Percentiles rank a stretch among this genome's conserved stretches.
Conservation (phyloP, 805 yeast genomes). For the Nakazawaea holstii region DNA sequence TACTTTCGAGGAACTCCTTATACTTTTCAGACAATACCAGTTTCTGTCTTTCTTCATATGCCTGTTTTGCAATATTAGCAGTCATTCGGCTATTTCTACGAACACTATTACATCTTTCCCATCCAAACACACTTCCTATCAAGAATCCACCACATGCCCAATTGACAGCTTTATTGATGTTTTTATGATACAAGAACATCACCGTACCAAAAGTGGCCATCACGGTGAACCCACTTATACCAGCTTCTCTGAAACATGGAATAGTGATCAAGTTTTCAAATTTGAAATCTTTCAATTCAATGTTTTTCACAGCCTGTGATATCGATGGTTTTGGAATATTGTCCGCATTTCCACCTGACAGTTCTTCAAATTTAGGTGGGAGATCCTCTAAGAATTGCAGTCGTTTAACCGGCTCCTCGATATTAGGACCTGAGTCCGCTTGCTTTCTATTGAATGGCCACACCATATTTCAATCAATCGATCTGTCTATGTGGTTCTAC, state of each 20-base stretch:
- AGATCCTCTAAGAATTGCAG: conserved; percentile 42
- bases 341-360: background rate
- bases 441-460: conserved; percentile 8
- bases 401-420: conserved; percentile 2
- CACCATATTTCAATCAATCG: conserved; percentile 6
- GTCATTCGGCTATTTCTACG: conserved; percentile 62
- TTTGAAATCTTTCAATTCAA: conserved; percentile 47
- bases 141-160: conserved; percentile 82
- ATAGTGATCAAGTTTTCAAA: conserved; percentile 46
- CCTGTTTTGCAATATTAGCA: conserved; percentile 63
- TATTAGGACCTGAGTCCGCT: background rate
- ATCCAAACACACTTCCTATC: conserved; percentile 75
- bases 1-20: conserved; percentile 17
- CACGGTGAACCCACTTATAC: conserved; percentile 66
- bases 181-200: conserved; percentile 62
- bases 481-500: background rate
- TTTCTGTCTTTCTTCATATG: conserved; percentile 25
- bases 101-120: conserved; percentile 86
- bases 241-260: conserved; percentile 80
- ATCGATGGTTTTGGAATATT: conserved; percentile 22
- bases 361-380: conserved; percentile 41
- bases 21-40: conserved; percentile 28
- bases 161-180: conserved; percentile 57
- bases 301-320: conserved; percentile 32
- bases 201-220: conserved; percentile 67